A percentile compares a stretch with the other conserved stretches of the same genome.
These are phyloP conservation scores for barrel medic (Medicago truncatula) DNA, from an alignment of 306 rosid genomes.

Conservation along the genomic window DNA sequence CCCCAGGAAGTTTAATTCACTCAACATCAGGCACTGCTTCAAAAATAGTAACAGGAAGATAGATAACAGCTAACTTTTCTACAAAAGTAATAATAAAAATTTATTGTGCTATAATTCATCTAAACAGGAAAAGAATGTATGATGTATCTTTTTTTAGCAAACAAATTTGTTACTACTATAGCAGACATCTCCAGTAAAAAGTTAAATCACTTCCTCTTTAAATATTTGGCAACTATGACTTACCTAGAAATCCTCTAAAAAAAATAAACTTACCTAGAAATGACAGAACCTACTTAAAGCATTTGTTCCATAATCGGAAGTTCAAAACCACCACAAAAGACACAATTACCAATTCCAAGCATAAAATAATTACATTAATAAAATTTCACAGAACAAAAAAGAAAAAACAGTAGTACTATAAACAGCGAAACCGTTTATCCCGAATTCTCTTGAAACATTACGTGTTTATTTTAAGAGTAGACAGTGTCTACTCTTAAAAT, in stretches of 20 bases:
- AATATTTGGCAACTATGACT: constrained; percentile 10
- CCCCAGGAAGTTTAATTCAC: neutral
- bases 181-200: constrained; percentile 16
- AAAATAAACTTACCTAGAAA: constrained; percentile 28
- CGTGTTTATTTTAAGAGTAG: no score
- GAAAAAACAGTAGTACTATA: no score
- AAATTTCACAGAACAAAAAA: neutral
- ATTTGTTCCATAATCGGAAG: constrained; percentile 10
- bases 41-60: neutral
- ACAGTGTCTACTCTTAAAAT: no score
- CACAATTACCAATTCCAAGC: constrained; percentile 17
- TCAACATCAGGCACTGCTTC: neutral
- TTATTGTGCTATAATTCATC: neutral
- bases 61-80: constrained; percentile 2
- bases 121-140: constrained; percentile 28
- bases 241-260: constrained; percentile 28
- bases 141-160: constrained; percentile 8
- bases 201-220: constrained; percentile 12
- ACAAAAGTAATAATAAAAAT: neutral
- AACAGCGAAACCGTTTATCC: no score
- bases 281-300: constrained; percentile 28
- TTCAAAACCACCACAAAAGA: constrained; percentile 35
- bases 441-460: no score
- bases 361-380: constrained; percentile 10
- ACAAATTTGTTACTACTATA: constrained; percentile 26